phyloP scores from a whole-genome alignment of 2,329 filamentous ascomycete genomes.

The Bipolaris bicolor region DNA sequence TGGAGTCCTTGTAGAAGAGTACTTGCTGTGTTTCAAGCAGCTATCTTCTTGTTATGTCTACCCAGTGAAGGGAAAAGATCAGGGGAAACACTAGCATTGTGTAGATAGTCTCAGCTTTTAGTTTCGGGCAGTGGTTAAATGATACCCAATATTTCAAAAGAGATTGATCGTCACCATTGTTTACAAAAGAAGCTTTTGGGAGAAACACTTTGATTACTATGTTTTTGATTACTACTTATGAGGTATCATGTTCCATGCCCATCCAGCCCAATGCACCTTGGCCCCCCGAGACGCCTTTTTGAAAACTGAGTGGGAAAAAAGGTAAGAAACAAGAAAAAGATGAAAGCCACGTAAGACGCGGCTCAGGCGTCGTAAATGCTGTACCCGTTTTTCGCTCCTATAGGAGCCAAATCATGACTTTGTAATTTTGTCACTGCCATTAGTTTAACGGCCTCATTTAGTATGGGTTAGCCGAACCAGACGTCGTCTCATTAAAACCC shows the following conservation, averaged over 20 bases:
- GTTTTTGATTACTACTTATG: neutral
- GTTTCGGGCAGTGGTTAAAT: neutral
- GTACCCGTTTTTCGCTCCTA: neutral
- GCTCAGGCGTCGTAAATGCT: neutral
- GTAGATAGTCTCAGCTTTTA: too few relatives aligned
- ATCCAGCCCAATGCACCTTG: slow-evolving; percentile 5
- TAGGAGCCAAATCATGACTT: neutral
- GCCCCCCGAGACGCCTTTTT: neutral
- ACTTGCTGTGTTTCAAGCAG: neutral
- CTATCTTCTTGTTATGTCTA: neutral
- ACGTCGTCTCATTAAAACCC: slow-evolving; percentile 62
- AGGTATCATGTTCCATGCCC: slow-evolving; percentile 12
- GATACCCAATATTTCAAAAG: slow-evolving; percentile 8
- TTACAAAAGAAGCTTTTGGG: too few relatives aligned
- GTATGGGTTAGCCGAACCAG: slow-evolving; percentile 25
- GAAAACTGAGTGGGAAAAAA: neutral
- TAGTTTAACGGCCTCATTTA: neutral
- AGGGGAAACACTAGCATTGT: too few relatives aligned
- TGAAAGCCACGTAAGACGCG: neutral
- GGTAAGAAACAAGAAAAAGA: neutral
- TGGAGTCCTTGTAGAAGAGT: slow-evolving; percentile 37
- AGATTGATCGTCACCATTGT: neutral
- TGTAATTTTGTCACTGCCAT: too few relatives aligned
- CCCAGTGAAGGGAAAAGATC: too few relatives aligned
- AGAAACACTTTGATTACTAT: neutral